Evolutionary conservation across 768 basidiomycete species (phyloP), one percentile per base, ranked within the genome.

Genomic region (Suillus cothurnatus): DNA sequence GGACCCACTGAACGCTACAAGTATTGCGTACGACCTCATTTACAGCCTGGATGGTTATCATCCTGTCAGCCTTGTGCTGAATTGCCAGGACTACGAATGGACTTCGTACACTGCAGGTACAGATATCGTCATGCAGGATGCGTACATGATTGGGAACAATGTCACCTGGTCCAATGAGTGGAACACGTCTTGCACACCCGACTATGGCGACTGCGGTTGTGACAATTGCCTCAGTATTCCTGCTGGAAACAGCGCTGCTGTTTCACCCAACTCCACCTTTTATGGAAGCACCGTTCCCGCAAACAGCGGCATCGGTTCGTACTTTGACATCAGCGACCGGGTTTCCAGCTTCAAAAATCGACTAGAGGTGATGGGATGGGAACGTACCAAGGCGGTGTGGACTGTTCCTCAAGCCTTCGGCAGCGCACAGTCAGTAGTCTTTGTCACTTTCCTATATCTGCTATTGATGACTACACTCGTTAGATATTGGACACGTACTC

Each of bases 321-420:
- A 91, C 68, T 84, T 87, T 65, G 91, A 93, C 70, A 87, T 93
- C 61, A 84, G 86, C 14, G 81, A 79, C 0, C 81, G 91, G 38
- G 86, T 92, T 80, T 86, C 90, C 59, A 82, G 88, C 64, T 92
- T 88, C 76, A 77, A 76, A 57, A 77, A 86, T 58, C 81, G 90
- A 26, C 70, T 89, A 19, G 83, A 85, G 66, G 80, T 84, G 57
- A 84, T 88, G 67, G 90, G 89, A 2, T 90, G 90, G 87, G 87
- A 88, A 67, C 78, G 85, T 14, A 85, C 82, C 6, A 88, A 90
- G 72, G 84, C 88, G 1, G 82, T 92, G 0, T 93, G 92, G 93
- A 86, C 88, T 2, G 92, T 93, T 1, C 90, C 91, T 0, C 92
- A 94, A 74, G 91, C 84, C 0, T 94, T 94, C 71, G 90, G 90